phyloP scores from a whole-genome alignment of 495 filamentous ascomycete species.

The Schizothecium vesticola region DNA sequence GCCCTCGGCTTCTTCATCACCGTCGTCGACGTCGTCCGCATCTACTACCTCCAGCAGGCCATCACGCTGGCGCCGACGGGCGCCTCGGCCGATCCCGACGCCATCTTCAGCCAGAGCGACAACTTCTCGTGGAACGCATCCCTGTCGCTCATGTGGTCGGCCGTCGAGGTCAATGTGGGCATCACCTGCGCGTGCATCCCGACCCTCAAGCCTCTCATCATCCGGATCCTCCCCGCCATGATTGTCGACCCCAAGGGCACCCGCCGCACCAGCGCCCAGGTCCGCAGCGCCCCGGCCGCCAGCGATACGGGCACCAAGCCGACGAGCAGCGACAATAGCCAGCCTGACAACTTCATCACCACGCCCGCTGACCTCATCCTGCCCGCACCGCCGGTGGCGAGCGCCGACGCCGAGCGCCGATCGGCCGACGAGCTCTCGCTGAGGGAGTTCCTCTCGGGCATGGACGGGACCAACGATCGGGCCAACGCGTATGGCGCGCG shows the following conservation, averaged over 20 bases:
- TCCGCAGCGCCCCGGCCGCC: not conserved
- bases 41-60: constrained; percentile 82
- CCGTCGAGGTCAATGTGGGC: constrained; percentile 82
- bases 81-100: constrained; percentile 20
- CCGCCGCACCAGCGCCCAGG: constrained; percentile 17
- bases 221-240: constrained; percentile 67
- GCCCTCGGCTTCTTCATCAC: constrained; percentile 79
- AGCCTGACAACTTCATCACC: not conserved
- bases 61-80: constrained; percentile 29
- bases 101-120: constrained; percentile 31
- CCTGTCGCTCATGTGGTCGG: constrained; percentile 86
- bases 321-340: constrained; percentile 5
- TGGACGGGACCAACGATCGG: not conserved
- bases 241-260: constrained; percentile 46
- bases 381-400: not conserved
- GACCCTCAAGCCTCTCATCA: constrained; percentile 78
- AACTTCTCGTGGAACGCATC: constrained; percentile 67
- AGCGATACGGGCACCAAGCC: constrained; percentile 1
- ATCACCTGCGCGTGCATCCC: constrained; percentile 86
- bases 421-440: constrained; percentile 23
- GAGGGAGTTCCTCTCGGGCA: constrained; percentile 19
- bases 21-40: constrained; percentile 80
- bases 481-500: not conserved
- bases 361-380: not conserved
- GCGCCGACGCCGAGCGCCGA: not conserved